These are phyloP conservation scores for Ilyonectria destructans DNA, from an alignment of 2,329 filamentous ascomycete species.

Conservation along the genomic window DNA sequence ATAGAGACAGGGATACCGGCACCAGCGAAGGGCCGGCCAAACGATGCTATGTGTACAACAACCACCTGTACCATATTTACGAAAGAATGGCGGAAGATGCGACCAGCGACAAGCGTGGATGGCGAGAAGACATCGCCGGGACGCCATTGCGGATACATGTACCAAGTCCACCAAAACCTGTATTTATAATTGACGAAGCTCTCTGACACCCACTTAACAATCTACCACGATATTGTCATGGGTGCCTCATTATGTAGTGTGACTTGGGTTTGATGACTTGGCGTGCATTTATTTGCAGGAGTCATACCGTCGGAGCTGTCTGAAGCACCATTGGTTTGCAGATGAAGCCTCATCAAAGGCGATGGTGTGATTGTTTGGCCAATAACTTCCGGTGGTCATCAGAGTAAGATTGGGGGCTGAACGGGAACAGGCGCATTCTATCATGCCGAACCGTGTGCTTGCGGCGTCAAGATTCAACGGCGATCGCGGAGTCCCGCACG, in stretches of 20 bases:
- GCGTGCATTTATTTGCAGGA: not conserved
- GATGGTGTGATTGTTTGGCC: constrained; percentile 19
- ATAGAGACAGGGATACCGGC: not conserved
- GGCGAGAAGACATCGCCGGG: not conserved
- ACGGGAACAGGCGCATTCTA: not conserved
- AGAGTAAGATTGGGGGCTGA: constrained; percentile 24
- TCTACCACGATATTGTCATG: not conserved
- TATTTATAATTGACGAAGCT: constrained; percentile 19
- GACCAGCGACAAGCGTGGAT: not conserved
- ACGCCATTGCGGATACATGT: constrained; percentile 6
- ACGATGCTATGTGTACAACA: constrained; percentile 19
- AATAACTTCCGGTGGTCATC: constrained; percentile 11
- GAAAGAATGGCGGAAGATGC: constrained; percentile 14
- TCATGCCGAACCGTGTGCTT: too few relatives aligned
- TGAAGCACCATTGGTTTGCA: not conserved
- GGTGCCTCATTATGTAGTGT: constrained; percentile 7
- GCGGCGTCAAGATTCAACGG: too few relatives aligned
- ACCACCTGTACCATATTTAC: constrained; percentile 32
- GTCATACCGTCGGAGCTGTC: not conserved
- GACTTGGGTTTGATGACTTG: constrained; percentile 8
- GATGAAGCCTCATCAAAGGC: not conserved
- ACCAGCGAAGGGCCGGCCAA: not conserved
- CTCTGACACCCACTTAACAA: not conserved
- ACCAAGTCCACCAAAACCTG: constrained; percentile 2
- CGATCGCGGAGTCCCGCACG: not conserved